phyloP scores from a whole-genome alignment of 2,329 filamentous ascomycete genomes.

The Aspergillus tubingensis region DNA sequence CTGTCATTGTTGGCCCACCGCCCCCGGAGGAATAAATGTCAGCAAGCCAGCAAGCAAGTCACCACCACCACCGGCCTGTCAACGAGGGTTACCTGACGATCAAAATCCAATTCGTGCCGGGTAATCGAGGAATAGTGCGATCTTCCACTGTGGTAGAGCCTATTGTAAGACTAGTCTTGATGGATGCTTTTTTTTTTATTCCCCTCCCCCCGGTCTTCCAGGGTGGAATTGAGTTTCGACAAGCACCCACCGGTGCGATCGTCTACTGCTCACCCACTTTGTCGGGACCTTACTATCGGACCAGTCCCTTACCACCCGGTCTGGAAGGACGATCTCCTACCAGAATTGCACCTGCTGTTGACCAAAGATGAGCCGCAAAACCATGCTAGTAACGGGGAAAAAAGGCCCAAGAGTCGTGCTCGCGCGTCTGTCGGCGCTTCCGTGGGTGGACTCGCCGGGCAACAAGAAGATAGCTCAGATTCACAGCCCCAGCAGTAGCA shows the following conservation, averaged over 20 bases:
- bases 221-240: conserved; percentile 35
- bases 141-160: background rate
- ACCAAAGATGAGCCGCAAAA: background rate
- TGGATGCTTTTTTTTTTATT: background rate
- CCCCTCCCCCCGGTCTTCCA: conserved; percentile 1
- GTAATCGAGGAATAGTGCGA: background rate
- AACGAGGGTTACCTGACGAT: background rate
- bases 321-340: background rate
- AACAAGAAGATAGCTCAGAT: background rate
- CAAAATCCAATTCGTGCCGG: background rate
- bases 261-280: conserved; percentile 31
- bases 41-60: background rate
- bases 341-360: background rate
- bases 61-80: background rate
- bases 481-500: background rate
- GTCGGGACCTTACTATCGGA: conserved; percentile 27
- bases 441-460: background rate
- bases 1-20: background rate
- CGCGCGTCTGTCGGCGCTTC: background rate
- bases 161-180: background rate
- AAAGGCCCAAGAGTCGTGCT: background rate
- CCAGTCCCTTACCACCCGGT: background rate
- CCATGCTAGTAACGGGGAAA: background rate
- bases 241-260: conserved; percentile 36
- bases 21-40: conserved; percentile 5